Base-by-base conservation (phyloP, 2,329 filamentous ascomycete species). In the Talaromyces sp. region DNA sequence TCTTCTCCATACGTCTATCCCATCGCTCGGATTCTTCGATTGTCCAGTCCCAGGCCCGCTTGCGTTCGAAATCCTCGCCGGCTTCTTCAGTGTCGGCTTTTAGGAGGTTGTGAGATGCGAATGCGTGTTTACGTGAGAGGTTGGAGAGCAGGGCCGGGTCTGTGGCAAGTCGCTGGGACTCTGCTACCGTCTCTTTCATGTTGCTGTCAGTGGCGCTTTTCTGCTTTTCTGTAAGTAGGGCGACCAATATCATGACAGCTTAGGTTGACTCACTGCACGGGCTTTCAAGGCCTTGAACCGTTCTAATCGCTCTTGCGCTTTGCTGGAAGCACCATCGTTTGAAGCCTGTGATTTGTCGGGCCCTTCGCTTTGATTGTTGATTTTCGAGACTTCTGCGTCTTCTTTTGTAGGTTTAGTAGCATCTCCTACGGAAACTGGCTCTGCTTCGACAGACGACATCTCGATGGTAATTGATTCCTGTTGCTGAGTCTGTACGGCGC, bases 21-120 rank as follows among this genome's bases (percentile, higher is more conserved):
- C 95, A 99, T 70, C 86, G 87, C 80, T 97, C 95, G 71, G 88
- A 91, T 80, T 99, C 95, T 69, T 99, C 95, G 7, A 94, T 83
- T 0, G 95, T 99, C 91, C 95, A 99, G 81, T 98, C 95, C 95
- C 95, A 99, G 1, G 95, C 95, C 47, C 95, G 89, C 80, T 98
- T 97, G 70, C 95, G 91, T 83, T 99, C 95, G 74, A 98, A 99
- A 77, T 98, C 95, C 63, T 91, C 92, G 39, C 93, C 93, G 0
- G 85, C 83, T 19, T 91, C 92, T 76, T 93, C 91, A 1, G 93
- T 89, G 72, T 97, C 93, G 3, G 93, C 92, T 81, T 97, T 97
- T 50, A 97, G 85, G 0, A 99, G 87, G 74, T 98, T 99, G 77
- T 97, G 92, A 6, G 90, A 89, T 22, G 95, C 94, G 70, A 95